A percentile compares a stretch with the other conserved stretches of the same genome.
phyloP scores from a whole-genome alignment of 1,139 yeast species.

The Geotrichum bryndzae region DNA sequence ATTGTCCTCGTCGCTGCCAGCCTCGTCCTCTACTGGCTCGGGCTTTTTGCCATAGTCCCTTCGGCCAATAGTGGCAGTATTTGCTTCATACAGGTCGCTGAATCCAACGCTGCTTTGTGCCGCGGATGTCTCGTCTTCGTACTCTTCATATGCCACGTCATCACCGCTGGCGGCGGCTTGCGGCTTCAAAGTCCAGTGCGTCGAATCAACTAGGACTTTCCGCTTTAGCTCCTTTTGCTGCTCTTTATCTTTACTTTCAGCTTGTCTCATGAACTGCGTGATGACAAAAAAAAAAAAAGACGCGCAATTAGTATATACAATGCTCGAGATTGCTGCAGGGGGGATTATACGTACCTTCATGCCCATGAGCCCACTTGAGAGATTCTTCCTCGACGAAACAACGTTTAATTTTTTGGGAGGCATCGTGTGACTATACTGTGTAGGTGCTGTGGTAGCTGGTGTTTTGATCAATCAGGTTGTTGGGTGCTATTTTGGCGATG shows the following conservation, averaged over 20 bases:
- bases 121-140: constrained; percentile 3
- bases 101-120: constrained; percentile 20
- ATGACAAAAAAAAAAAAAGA: neutral
- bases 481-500: neutral
- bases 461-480: neutral
- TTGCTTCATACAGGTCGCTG: constrained; percentile 25
- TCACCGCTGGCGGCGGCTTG: neutral
- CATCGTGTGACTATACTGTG: neutral
- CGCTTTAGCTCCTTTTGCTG: constrained; percentile 35
- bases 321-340: neutral
- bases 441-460: neutral
- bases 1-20: neutral
- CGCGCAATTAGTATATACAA: neutral
- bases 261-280: constrained; percentile 42
- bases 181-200: constrained; percentile 49
- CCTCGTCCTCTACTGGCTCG: constrained; percentile 3
- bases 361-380: constrained; percentile 14
- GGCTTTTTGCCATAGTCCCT: constrained; percentile 12
- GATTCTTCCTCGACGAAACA: constrained; percentile 7
- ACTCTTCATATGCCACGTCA: neutral
- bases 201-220: constrained; percentile 44
- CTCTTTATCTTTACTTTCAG: constrained; percentile 34
- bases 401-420: constrained; percentile 13
- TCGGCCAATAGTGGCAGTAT: neutral
- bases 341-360: constrained; percentile 10